Evolutionary conservation across 305 asterid genomes (phyloP).

Genomic region (Ajuga reptans): DNA sequence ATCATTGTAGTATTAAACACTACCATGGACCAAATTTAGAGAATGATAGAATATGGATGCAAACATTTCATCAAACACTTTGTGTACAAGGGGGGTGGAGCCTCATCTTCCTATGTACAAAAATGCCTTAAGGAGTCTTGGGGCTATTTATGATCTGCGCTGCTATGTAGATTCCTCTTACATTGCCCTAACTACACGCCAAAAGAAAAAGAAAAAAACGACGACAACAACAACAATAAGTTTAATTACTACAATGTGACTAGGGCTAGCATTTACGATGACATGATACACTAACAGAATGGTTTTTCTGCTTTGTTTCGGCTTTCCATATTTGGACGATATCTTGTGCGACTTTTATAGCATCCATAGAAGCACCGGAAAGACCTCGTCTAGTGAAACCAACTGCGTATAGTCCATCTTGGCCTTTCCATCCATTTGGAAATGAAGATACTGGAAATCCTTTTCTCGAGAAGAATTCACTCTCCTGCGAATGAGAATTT

Average conservation of each 20-base stretch:
- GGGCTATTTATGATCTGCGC: slow-evolving; percentile 58
- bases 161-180: slow-evolving; percentile 25
- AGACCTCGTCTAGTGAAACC: slow-evolving; percentile 86
- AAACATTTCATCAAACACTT: slow-evolving; percentile 20
- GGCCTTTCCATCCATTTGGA: slow-evolving; percentile 92
- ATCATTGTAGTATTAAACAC: slow-evolving; percentile 36
- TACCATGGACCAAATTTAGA: slow-evolving; percentile 37
- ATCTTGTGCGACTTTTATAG: slow-evolving; percentile 67
- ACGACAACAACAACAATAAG: background rate
- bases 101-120: slow-evolving; percentile 56
- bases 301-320: slow-evolving; percentile 52
- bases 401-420: slow-evolving; percentile 73
- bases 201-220: background rate
- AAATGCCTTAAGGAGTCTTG: slow-evolving; percentile 38
- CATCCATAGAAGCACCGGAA: slow-evolving; percentile 79
- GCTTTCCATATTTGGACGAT: slow-evolving; percentile 66
- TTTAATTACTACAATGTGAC: background rate
- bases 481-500: slow-evolving; percentile 41
- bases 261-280: slow-evolving; percentile 40
- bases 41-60: background rate
- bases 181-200: slow-evolving; percentile 16
- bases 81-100: slow-evolving; percentile 27
- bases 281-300: slow-evolving; percentile 36
- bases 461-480: slow-evolving; percentile 49
- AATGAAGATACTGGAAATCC: slow-evolving; percentile 65